phyloP scores from a whole-genome alignment of 1,139 yeast species.

The Nakaseomyces kungkrabaensis region DNA sequence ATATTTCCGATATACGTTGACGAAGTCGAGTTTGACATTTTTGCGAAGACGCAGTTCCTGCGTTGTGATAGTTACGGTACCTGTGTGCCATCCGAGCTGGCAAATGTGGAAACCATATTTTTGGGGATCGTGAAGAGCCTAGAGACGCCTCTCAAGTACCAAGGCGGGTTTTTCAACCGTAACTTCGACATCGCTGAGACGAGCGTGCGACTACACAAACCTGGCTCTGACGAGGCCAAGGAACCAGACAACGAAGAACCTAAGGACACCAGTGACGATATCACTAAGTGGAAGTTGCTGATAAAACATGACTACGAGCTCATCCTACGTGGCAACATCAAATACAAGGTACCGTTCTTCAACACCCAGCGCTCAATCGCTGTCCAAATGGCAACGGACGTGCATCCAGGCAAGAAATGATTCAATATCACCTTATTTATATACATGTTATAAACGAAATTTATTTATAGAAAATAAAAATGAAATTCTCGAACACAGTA shows the following conservation, averaged over 20 bases:
- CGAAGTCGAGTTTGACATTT: slow-evolving; percentile 70
- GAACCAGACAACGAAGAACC: slow-evolving; percentile 1
- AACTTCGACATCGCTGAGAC: slow-evolving; percentile 49
- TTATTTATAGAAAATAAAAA: too few relatives aligned
- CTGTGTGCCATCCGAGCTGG: background rate
- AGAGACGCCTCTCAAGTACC: slow-evolving; percentile 66
- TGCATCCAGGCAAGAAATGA: slow-evolving; percentile 7
- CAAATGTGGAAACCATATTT: slow-evolving; percentile 49
- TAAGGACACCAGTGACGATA: slow-evolving; percentile 17
- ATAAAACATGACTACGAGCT: slow-evolving; percentile 78
- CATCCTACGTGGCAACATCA: slow-evolving; percentile 72
- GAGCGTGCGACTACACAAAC: slow-evolving; percentile 61
- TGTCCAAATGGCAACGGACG: slow-evolving; percentile 43
- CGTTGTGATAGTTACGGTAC: slow-evolving; percentile 11
- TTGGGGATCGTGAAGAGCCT: slow-evolving; percentile 59
- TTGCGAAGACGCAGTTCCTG: slow-evolving; percentile 64
- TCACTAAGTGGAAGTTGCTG: slow-evolving; percentile 60
- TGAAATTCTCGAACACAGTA: too few relatives aligned
- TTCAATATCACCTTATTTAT: background rate
- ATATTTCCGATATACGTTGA: slow-evolving; percentile 56
- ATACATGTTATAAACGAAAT: background rate
- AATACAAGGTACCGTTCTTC: slow-evolving; percentile 64
- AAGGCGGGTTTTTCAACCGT: slow-evolving; percentile 68
- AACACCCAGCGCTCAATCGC: slow-evolving; percentile 47
- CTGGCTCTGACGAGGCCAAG: slow-evolving; percentile 51